phyloP scores from a whole-genome alignment of 768 basidiomycete species.

The Daedaleopsis nitida region DNA sequence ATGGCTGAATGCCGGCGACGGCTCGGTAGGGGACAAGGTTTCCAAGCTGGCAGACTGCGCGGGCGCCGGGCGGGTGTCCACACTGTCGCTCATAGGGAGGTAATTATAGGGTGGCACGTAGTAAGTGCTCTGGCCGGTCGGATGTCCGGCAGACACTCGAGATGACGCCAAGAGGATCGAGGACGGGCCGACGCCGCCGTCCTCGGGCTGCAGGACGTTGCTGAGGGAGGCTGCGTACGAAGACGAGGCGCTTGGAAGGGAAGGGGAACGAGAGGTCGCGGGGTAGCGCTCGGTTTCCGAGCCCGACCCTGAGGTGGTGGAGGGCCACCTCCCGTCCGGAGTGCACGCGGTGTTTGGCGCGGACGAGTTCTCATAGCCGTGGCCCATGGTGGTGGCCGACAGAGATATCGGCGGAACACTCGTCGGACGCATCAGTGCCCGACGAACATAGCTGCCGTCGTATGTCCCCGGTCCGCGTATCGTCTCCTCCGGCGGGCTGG shows the following conservation, averaged over 20 bases:
- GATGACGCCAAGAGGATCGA: conserved; percentile 15
- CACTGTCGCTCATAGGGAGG: conserved; percentile 16
- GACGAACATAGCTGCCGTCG: conserved; percentile 21
- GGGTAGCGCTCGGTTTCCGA: conserved; percentile 23
- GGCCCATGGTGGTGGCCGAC: conserved; percentile 18
- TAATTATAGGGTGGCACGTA: conserved; percentile 22
- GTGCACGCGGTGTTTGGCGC: conserved; percentile 27
- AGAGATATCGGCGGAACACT: conserved; percentile 30
- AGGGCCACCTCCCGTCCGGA: conserved; percentile 19
- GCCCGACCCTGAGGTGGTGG: conserved; percentile 17
- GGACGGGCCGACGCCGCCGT: conserved; percentile 13
- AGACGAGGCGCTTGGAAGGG: conserved; percentile 17
- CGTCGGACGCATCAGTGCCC: conserved; percentile 22
- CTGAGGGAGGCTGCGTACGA: conserved; percentile 13
- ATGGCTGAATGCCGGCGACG: conserved; percentile 19
- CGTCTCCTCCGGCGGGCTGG: conserved; percentile 19
- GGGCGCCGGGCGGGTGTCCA: conserved; percentile 17
- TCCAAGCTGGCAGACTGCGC: conserved; percentile 16
- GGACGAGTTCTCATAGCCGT: conserved; percentile 15
- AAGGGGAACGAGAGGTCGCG: conserved; percentile 21
- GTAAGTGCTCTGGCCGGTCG: conserved; percentile 18
- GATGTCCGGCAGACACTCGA: conserved; percentile 13
- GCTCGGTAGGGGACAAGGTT: conserved; percentile 17
- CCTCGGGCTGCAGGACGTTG: conserved; percentile 16
- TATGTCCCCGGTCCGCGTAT: conserved; percentile 14